These are phyloP conservation scores for Arachis stenosperma DNA, from an alignment of 306 rosid species.

Conservation along the genomic window DNA sequence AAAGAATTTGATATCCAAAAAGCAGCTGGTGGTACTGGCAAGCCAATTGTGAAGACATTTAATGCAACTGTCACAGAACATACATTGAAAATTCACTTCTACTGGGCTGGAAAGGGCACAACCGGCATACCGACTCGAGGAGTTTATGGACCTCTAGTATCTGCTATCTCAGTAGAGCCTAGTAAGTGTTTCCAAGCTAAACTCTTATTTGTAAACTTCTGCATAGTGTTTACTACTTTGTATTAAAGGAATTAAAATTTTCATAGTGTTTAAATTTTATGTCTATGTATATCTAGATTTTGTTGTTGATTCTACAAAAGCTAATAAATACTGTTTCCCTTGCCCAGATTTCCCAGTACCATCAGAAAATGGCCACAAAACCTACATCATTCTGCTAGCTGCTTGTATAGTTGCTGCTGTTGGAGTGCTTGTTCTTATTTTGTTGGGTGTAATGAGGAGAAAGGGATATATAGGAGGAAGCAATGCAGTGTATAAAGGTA, in stretches of 20 bases:
- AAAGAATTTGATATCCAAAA: slow-evolving; percentile 78
- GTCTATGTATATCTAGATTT: slow-evolving; percentile 23
- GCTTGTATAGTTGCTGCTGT: slow-evolving; percentile 48
- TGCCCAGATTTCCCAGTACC: slow-evolving; percentile 80
- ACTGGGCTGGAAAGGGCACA: slow-evolving; percentile 97
- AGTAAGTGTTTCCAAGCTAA: slow-evolving; percentile 59
- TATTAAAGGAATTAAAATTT: no score
- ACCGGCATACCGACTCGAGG: slow-evolving; percentile 97
- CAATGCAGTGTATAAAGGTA: slow-evolving; percentile 72
- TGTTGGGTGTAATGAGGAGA: slow-evolving; percentile 60
- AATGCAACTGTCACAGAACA: slow-evolving; percentile 55
- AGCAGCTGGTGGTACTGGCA: slow-evolving; percentile 81
- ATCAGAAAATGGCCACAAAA: slow-evolving; percentile 37
- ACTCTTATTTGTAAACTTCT: slow-evolving; percentile 2
- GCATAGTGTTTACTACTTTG: background rate
- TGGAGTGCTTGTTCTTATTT: slow-evolving; percentile 48
- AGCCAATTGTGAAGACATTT: slow-evolving; percentile 59
- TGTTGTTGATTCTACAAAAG: slow-evolving; percentile 33
- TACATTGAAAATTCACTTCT: slow-evolving; percentile 81
- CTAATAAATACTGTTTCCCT: slow-evolving; percentile 33
- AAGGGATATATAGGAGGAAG: slow-evolving; percentile 82
- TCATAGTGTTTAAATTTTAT: slow-evolving; percentile 1
- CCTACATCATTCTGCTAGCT: slow-evolving; percentile 27
- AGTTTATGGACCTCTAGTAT: slow-evolving; percentile 84
- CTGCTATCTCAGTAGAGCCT: slow-evolving; percentile 87